phyloP scores from a whole-genome alignment of 768 basidiomycete species.

The Serendipita sp. region DNA sequence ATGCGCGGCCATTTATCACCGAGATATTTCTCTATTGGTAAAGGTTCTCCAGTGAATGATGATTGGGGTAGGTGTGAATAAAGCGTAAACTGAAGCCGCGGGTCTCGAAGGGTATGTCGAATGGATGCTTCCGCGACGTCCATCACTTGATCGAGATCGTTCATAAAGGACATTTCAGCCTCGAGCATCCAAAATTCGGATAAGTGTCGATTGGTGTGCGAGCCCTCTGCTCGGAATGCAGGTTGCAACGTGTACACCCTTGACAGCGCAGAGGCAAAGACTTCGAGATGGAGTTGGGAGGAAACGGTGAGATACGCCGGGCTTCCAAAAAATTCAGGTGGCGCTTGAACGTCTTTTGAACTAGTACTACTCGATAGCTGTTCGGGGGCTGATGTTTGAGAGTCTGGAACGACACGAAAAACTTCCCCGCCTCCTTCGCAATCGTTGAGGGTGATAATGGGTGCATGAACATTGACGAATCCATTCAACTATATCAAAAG shows the following conservation, averaged over 20 bases:
- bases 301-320: constrained; percentile 86
- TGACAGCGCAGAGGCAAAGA: constrained; percentile 56
- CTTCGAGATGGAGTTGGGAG: constrained; percentile 90
- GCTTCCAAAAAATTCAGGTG: constrained; percentile 56
- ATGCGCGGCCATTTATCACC: constrained; percentile 47
- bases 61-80: constrained; percentile 9
- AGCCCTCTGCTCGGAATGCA: constrained; percentile 86
- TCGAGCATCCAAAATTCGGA: constrained; percentile 99
- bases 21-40: neutral
- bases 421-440: constrained; percentile 95
- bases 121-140: constrained; percentile 39
- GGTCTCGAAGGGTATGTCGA: constrained; percentile 24
- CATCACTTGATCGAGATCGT: constrained; percentile 34
- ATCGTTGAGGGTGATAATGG: constrained; percentile 79
- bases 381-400: constrained; percentile 9
- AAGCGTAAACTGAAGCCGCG: neutral
- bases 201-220: constrained; percentile 78
- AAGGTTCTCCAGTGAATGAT: neutral
- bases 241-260: constrained; percentile 88
- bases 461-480: constrained; percentile 68
- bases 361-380: constrained; percentile 11
- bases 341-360: constrained; percentile 13
- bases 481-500: constrained; percentile 49
- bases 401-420: constrained; percentile 46
- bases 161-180: constrained; percentile 65